Conservation (phyloP, 768 basidiomycete genomes). For the Cantharellus anzutake region DNA sequence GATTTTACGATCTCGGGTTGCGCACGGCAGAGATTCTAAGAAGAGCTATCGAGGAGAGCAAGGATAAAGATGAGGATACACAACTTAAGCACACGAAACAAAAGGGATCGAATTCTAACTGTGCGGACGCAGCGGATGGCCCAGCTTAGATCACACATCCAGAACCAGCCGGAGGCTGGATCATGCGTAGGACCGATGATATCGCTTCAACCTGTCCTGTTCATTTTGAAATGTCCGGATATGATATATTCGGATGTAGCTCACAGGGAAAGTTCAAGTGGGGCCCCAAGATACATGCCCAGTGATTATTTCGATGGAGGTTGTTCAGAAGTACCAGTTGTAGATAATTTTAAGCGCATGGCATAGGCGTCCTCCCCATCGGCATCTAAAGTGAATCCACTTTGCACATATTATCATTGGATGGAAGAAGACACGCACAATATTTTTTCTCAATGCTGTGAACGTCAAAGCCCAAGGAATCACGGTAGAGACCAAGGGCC, state of each 20-base stretch:
- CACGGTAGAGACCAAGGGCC: constrained; percentile 71
- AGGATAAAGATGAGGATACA: neutral
- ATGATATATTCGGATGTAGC: no score
- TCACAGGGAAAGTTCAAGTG: no score
- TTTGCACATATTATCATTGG: neutral
- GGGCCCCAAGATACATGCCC: no score
- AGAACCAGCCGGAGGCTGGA: no score
- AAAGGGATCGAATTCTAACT: no score
- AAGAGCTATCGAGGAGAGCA: constrained; percentile 1
- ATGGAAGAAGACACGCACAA: constrained; percentile 34
- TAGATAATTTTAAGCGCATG: constrained; percentile 48
- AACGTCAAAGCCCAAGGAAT: constrained; percentile 78
- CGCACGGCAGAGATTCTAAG: constrained; percentile 28
- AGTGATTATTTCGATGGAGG: neutral
- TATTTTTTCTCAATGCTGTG: constrained; percentile 76
- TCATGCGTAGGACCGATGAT: no score
- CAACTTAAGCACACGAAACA: no score
- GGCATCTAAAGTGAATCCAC: constrained; percentile 37
- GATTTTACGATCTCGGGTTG: constrained; percentile 75
- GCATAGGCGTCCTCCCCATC: constrained; percentile 91
- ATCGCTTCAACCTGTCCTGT: no score
- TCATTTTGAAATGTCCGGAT: no score
- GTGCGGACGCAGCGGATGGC: no score
- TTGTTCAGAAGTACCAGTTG: neutral
- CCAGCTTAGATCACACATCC: no score